Conservation (phyloP, 495 filamentous ascomycete species). For the Podospora bellae-mahoneyi region DNA sequence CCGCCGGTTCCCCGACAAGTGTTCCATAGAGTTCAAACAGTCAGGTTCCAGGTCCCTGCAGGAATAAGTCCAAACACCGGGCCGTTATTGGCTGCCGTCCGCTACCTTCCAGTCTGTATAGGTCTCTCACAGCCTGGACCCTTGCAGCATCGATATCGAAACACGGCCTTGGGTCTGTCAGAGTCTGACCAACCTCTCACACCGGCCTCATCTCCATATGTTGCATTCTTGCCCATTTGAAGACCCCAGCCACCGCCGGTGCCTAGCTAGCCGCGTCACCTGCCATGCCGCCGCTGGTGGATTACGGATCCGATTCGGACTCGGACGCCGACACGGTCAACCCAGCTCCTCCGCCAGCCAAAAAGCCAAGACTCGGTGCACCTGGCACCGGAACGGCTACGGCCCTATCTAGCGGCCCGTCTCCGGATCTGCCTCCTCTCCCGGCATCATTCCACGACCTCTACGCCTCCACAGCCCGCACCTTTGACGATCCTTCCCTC, state of each 20-base stretch:
- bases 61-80: neutral
- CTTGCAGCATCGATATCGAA: slow-evolving; percentile 2
- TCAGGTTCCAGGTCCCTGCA: slow-evolving; percentile 2
- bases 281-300: slow-evolving; percentile 54
- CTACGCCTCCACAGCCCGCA: slow-evolving; percentile 74
- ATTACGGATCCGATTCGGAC: slow-evolving; percentile 65
- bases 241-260: neutral
- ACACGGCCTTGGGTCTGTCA: neutral
- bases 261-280: neutral
- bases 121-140: neutral
- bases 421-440: slow-evolving; percentile 66
- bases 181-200: neutral
- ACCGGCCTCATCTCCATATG: neutral
- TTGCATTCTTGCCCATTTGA: neutral
- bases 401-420: neutral
- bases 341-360: slow-evolving; percentile 12
- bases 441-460: slow-evolving; percentile 81
- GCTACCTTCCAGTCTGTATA: neutral
- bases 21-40: neutral
- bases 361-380: slow-evolving; percentile 13
- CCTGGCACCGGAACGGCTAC: neutral
- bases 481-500: slow-evolving; percentile 79
- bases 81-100: neutral
- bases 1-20: slow-evolving; percentile 7
- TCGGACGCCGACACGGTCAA: slow-evolving; percentile 12